These are phyloP conservation scores for Trichoderma sp. DNA, from an alignment of 2,329 filamentous ascomycete species.

Conservation along the genomic window DNA sequence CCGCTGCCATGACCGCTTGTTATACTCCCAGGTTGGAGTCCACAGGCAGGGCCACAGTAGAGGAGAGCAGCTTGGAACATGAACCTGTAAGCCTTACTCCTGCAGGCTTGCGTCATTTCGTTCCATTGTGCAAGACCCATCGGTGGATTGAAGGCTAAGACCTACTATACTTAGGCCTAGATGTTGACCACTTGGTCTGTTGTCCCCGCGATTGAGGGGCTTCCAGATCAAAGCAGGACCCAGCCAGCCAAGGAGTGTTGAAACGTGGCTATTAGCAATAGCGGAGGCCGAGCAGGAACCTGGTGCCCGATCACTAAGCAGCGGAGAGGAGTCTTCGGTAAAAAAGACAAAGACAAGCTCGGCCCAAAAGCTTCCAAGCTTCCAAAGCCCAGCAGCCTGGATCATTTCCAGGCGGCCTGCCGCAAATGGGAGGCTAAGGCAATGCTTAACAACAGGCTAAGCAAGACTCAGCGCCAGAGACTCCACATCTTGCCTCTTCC, in stretches of 20 bases:
- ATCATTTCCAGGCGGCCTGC: neutral
- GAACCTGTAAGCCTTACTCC: slow-evolving; percentile 5
- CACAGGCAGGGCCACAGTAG: neutral
- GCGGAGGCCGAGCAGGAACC: neutral
- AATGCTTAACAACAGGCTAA: neutral
- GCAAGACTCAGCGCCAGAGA: neutral
- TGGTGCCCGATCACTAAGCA: neutral
- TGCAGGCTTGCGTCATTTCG: slow-evolving; percentile 20
- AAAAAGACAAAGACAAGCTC: neutral
- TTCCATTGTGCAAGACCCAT: neutral
- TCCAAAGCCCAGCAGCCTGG: neutral
- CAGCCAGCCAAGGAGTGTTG: neutral
- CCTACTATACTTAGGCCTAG: neutral
- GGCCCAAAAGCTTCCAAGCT: neutral
- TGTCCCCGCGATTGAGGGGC: slow-evolving; percentile 14
- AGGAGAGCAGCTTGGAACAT: neutral
- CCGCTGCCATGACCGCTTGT: neutral
- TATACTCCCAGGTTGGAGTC: neutral
- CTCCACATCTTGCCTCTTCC: slow-evolving; percentile 12
- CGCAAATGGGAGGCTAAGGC: neutral
- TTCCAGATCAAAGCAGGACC: neutral
- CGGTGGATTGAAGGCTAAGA: neutral
- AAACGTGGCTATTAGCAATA: neutral
- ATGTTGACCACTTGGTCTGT: neutral
- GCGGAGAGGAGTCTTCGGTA: neutral